Evolutionary conservation across 2,329 filamentous ascomycete genomes (phyloP).

Genomic region (Diaporthe sp.): DNA sequence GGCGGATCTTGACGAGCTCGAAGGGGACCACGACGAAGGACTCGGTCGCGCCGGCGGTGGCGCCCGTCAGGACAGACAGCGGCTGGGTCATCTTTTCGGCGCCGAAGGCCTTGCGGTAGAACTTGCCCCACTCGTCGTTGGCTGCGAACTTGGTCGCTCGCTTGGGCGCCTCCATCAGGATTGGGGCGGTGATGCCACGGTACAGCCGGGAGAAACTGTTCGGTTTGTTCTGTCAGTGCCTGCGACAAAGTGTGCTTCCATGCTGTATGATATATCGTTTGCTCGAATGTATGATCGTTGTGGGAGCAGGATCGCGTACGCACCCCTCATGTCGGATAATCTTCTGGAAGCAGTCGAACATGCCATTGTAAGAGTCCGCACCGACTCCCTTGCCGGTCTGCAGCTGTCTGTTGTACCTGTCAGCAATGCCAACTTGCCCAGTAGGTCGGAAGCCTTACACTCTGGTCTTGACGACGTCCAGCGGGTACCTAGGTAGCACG

Average conservation of each 20-base stretch:
- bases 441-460: constrained; percentile 72
- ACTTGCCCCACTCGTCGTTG: constrained; percentile 97
- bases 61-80: constrained; percentile 92
- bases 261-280: too few species aligned
- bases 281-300: neutral
- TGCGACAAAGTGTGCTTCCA: neutral
- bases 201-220: constrained; percentile 88
- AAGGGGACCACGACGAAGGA: constrained; percentile 98
- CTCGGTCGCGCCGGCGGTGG: constrained; percentile 94
- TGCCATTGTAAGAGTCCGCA: constrained; percentile 92
- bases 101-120: constrained; percentile 91
- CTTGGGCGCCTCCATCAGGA: constrained; percentile 91
- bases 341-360: constrained; percentile 98
- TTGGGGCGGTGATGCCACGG: constrained; percentile 94
- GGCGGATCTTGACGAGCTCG: constrained; percentile 97
- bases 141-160: constrained; percentile 98
- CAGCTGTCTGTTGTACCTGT: constrained; percentile 74
- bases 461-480: constrained; percentile 98
- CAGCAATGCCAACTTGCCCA: constrained; percentile 31
- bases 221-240: constrained; percentile 35
- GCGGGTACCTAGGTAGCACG: constrained; percentile 81
- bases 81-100: constrained; percentile 90
- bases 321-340: constrained; percentile 97
- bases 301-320: constrained; percentile 43
- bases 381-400: constrained; percentile 82